A percentile compares a stretch with the other conserved stretches of the same genome.
phyloP scores from a whole-genome alignment of 441 rosid genomes.

The Raphanus hybrid region DNA sequence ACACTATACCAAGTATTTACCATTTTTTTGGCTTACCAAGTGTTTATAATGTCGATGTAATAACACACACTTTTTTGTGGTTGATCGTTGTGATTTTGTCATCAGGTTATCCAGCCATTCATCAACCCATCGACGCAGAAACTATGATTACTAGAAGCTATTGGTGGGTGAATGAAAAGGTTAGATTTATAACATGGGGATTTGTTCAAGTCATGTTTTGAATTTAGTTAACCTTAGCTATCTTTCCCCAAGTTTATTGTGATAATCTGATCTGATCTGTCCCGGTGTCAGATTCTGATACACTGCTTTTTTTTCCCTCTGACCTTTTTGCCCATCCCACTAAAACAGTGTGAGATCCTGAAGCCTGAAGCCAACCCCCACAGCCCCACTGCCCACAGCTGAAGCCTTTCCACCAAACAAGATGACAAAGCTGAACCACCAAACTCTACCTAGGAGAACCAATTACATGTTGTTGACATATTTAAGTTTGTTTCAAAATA shows the following conservation, averaged over 20 bases:
- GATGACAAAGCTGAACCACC: constrained; percentile 93
- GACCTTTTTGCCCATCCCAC: constrained; percentile 73
- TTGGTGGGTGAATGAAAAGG: constrained; percentile 52
- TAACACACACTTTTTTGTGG: background rate
- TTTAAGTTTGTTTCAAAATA: constrained; percentile 47
- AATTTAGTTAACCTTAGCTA: constrained; percentile 27
- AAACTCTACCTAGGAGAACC: constrained; percentile 81
- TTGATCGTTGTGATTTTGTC: constrained; percentile 55
- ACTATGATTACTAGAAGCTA: constrained; percentile 73
- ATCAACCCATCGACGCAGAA: constrained; percentile 81
- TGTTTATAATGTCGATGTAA: background rate
- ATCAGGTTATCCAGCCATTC: constrained; percentile 88
- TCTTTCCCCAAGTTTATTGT: constrained; percentile 40
- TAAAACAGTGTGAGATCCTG: constrained; percentile 87
- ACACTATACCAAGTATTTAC: constrained; percentile 5
- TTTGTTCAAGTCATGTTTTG: constrained; percentile 25
- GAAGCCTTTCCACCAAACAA: constrained; percentile 77
- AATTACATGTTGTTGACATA: constrained; percentile 56
- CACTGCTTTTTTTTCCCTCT: constrained; percentile 61
- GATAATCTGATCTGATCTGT: constrained; percentile 56
- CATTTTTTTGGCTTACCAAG: background rate
- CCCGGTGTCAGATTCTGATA: constrained; percentile 76
- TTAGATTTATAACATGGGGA: constrained; percentile 43
- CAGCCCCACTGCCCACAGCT: constrained; percentile 56
- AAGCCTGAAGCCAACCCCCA: constrained; percentile 89